phyloP scores from a whole-genome alignment of 768 basidiomycete species.

The Agrocybe praecox region DNA sequence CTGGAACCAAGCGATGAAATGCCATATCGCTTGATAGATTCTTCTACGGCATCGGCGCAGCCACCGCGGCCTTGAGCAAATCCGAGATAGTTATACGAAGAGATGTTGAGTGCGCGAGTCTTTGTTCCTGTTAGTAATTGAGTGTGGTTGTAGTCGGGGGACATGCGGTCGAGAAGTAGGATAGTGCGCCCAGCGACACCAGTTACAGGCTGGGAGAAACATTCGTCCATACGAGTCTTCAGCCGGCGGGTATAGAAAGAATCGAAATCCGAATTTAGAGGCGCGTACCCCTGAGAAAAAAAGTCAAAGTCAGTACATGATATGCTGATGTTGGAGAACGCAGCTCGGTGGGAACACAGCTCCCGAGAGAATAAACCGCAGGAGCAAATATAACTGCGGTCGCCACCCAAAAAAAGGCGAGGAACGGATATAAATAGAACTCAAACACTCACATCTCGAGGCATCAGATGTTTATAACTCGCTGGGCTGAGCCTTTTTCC shows the following conservation, averaged over 20 bases:
- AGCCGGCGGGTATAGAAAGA: slow-evolving; percentile 98
- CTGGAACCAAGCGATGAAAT: slow-evolving; percentile 76
- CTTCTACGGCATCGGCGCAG: slow-evolving; percentile 94
- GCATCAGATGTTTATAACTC: slow-evolving; percentile 81
- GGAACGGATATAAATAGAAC: slow-evolving; percentile 4
- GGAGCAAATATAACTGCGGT: slow-evolving; percentile 1
- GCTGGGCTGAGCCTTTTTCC: slow-evolving; percentile 79
- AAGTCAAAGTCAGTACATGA: slow-evolving; percentile 7
- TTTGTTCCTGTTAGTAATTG: slow-evolving; percentile 76
- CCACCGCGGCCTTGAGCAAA: slow-evolving; percentile 93
- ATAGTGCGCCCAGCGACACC: slow-evolving; percentile 96
- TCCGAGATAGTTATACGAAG: slow-evolving; percentile 98
- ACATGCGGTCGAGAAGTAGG: slow-evolving; percentile 79
- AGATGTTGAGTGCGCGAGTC: slow-evolving; percentile 93
- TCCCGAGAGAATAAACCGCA: not conserved
- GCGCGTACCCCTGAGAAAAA: slow-evolving; percentile 81
- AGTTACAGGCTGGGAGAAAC: slow-evolving; percentile 90
- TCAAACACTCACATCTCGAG: slow-evolving; percentile 69
- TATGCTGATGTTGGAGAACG: no score
- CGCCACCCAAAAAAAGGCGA: slow-evolving; percentile 2
- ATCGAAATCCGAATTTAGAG: slow-evolving; percentile 97
- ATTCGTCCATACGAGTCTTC: slow-evolving; percentile 93
- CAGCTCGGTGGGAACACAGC: not conserved
- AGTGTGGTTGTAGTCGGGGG: slow-evolving; percentile 79
- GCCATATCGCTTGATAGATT: slow-evolving; percentile 80